Evolutionary conservation across 495 filamentous ascomycete species (phyloP).

Genomic region (Lepraria neglecta): DNA sequence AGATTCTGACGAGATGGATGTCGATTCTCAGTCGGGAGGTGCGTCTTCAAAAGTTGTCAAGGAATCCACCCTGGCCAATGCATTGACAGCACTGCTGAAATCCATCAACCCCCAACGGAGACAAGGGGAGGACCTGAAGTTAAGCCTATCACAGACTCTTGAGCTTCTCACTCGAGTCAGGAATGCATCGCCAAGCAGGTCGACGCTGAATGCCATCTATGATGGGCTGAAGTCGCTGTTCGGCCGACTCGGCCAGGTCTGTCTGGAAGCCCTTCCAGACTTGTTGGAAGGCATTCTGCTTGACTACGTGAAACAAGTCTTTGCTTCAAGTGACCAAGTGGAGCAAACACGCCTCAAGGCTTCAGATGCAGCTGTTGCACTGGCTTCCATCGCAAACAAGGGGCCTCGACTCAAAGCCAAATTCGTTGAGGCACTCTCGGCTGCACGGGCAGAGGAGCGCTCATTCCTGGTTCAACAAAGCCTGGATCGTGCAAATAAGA

Average conservation of each 20-base stretch:
- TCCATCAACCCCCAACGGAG: constrained; percentile 36
- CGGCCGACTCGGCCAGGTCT: constrained; percentile 30
- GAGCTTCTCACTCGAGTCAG: constrained; percentile 18
- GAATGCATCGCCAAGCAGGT: constrained; percentile 36
- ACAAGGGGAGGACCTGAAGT: constrained; percentile 6
- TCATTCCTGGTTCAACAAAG: constrained; percentile 23
- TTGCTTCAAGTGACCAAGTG: constrained; percentile 21
- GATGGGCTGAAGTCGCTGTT: constrained; percentile 41
- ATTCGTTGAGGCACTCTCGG: constrained; percentile 18
- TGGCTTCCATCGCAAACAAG: constrained; percentile 16
- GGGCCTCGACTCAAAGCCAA: constrained; percentile 7
- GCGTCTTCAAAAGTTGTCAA: constrained; percentile 35
- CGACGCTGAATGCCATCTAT: constrained; percentile 41
- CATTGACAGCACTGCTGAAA: constrained; percentile 42
- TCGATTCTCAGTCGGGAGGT: constrained; percentile 40
- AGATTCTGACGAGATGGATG: constrained; percentile 63
- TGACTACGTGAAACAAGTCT: constrained; percentile 19
- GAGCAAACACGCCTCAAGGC: constrained; percentile 28
- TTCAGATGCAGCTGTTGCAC: constrained; percentile 20
- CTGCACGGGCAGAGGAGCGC: constrained; percentile 19
- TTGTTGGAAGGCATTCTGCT: constrained; percentile 18
- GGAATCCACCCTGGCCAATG: constrained; percentile 43
- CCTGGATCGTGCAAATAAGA: constrained; percentile 21
- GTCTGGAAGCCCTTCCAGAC: background rate
- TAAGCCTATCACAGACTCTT: constrained; percentile 18